These are phyloP conservation scores for Xylaria hypoxylon DNA, from an alignment of 2,329 filamentous ascomycete species.

Conservation along the genomic window DNA sequence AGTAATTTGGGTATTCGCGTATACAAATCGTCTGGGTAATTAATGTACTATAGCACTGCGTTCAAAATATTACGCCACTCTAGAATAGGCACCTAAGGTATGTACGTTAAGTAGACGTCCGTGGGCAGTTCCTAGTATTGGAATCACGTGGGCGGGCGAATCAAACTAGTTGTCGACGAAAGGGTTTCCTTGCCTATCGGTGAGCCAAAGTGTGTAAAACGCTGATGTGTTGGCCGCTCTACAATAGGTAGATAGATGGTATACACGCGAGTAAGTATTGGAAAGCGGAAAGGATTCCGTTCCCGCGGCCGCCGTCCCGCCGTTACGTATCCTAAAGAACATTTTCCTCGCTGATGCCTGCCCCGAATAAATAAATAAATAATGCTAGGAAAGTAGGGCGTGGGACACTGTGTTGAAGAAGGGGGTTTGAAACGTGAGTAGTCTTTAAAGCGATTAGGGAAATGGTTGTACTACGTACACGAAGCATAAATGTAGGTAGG, in stretches of 20 bases:
- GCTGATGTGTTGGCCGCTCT: not conserved
- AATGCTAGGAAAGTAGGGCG: too few species aligned
- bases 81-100: not conserved
- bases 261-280: not conserved
- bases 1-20: not conserved
- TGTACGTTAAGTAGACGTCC: not conserved
- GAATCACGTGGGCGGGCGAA: conserved; percentile 12
- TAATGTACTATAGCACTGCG: not conserved
- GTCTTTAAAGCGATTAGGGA: not conserved
- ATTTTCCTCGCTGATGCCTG: not conserved
- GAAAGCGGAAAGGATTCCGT: conserved; percentile 14
- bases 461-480: too few species aligned
- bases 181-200: not conserved
- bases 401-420: not conserved
- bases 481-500: not conserved
- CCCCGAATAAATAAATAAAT: too few species aligned
- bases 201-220: not conserved
- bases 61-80: not conserved
- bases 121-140: not conserved
- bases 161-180: not conserved
- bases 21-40: not conserved
- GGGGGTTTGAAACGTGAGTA: too few species aligned
- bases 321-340: not conserved
- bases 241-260: not conserved
- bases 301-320: not conserved